Evolutionary conservation across 805 yeast genomes (phyloP).

Genomic region (Soucietia sequanensis): DNA sequence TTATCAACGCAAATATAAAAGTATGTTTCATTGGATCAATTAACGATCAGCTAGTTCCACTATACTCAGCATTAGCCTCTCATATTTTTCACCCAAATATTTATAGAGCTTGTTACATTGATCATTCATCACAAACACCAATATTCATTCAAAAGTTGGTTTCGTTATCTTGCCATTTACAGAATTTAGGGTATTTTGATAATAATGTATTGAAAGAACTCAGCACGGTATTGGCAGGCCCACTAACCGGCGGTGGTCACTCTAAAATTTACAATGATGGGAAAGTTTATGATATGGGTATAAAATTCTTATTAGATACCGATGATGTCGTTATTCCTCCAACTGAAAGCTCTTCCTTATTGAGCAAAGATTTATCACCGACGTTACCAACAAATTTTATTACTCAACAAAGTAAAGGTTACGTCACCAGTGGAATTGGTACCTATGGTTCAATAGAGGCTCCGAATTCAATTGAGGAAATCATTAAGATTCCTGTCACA

Average conservation of each 20-base stretch:
- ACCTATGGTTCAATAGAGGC: constrained; percentile 11
- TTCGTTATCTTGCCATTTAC: constrained; percentile 67
- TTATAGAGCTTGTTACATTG: constrained; percentile 85
- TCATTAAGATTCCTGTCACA: constrained; percentile 24
- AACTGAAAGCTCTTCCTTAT: constrained; percentile 4
- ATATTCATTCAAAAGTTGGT: constrained; percentile 74
- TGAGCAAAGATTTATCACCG: background rate
- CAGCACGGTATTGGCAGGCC: constrained; percentile 73
- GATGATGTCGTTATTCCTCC: constrained; percentile 51
- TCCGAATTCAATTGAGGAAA: constrained; percentile 5
- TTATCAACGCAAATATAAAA: constrained; percentile 71
- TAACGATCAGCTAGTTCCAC: constrained; percentile 91
- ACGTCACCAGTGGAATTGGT: constrained; percentile 18
- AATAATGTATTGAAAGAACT: constrained; percentile 85
- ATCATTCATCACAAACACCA: constrained; percentile 76
- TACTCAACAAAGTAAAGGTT: constrained; percentile 7
- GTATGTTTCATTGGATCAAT: constrained; percentile 82
- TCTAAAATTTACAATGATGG: constrained; percentile 84
- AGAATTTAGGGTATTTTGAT: constrained; percentile 78
- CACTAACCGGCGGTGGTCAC: constrained; percentile 94
- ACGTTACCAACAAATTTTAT: background rate
- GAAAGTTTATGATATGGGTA: constrained; percentile 77
- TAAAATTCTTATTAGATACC: constrained; percentile 74
- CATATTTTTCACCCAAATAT: constrained; percentile 88
- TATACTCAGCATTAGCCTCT: constrained; percentile 81